These are phyloP conservation scores for Didymellaceae sp. DNA, from an alignment of 2,329 filamentous ascomycete species.

Conservation along the genomic window DNA sequence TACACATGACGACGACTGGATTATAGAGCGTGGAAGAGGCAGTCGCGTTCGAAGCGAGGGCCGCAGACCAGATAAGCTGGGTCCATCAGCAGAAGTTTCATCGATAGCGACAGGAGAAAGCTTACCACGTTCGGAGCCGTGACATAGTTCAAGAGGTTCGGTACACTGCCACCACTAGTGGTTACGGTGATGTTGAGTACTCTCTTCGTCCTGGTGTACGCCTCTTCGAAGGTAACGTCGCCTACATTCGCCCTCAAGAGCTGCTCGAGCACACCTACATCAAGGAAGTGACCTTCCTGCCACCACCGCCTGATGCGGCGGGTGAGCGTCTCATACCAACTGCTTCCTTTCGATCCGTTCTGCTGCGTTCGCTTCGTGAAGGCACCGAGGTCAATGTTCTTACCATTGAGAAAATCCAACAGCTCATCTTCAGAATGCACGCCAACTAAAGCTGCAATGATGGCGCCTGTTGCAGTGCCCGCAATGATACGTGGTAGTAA, in stretches of 20 bases:
- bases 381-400: slow-evolving; percentile 81
- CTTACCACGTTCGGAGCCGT: slow-evolving; percentile 90
- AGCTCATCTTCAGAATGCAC: slow-evolving; percentile 88
- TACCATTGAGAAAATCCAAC: slow-evolving; percentile 75
- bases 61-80: slow-evolving; percentile 80
- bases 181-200: slow-evolving; percentile 92
- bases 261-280: slow-evolving; percentile 80
- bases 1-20: slow-evolving; percentile 74
- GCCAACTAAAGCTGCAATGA: slow-evolving; percentile 87
- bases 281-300: slow-evolving; percentile 80
- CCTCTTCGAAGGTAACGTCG: slow-evolving; percentile 91
- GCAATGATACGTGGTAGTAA: slow-evolving; percentile 89
- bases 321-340: slow-evolving; percentile 63
- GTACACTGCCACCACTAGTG: slow-evolving; percentile 75
- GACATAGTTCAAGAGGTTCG: slow-evolving; percentile 87
- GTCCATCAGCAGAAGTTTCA: slow-evolving; percentile 17
- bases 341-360: slow-evolving; percentile 36
- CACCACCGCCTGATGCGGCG: slow-evolving; percentile 73
- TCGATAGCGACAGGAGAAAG: slow-evolving; percentile 31
- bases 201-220: slow-evolving; percentile 82
- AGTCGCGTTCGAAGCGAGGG: slow-evolving; percentile 76
- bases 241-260: slow-evolving; percentile 86
- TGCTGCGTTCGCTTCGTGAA: slow-evolving; percentile 61
- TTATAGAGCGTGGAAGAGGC: slow-evolving; percentile 71
- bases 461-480: slow-evolving; percentile 85